A percentile compares a stretch with the other conserved stretches of the same genome.
Evolutionary conservation across 2,329 filamentous ascomycete genomes (phyloP).

Genomic region (Bipolaris sorokiniana): DNA sequence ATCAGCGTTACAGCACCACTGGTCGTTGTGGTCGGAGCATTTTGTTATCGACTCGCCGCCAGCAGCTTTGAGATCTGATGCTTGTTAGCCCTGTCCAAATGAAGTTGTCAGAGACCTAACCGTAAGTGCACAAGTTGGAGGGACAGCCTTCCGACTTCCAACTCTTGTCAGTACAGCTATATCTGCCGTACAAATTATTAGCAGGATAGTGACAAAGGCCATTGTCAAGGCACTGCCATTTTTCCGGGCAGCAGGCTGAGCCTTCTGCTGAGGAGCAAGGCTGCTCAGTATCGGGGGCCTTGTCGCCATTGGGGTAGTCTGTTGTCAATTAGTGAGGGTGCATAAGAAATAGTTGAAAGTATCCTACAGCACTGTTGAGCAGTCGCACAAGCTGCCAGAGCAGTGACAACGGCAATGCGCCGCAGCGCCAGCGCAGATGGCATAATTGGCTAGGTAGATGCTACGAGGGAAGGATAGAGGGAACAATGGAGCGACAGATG

Average conservation of each 20-base stretch:
- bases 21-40: conserved; percentile 40
- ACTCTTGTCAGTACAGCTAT: conserved; percentile 46
- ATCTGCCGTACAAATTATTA: conserved; percentile 37
- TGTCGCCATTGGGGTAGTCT: conserved; percentile 46
- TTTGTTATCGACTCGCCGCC: conserved; percentile 45
- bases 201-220: conserved; percentile 44
- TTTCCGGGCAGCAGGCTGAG: conserved; percentile 46
- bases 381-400: conserved; percentile 24
- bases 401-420: conserved; percentile 27
- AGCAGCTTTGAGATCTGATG: conserved; percentile 26
- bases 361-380: conserved; percentile 42
- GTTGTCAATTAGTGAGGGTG: conserved; percentile 15
- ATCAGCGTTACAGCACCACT: conserved; percentile 48
- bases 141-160: conserved; percentile 44
- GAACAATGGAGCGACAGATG: no score
- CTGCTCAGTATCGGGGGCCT: conserved; percentile 38
- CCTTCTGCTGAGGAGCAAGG: conserved; percentile 43
- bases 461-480: no score
- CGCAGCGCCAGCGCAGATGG: conserved; percentile 23
- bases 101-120: conserved; percentile 19
- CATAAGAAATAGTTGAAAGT: neutral
- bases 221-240: conserved; percentile 47
- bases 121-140: conserved; percentile 45
- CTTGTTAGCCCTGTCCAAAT: conserved; percentile 3
- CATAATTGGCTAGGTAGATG: conserved; percentile 20